Percentiles rank a stretch among this genome's conserved stretches.
These are phyloP conservation scores for Coprinellus micaceus DNA, from an alignment of 768 basidiomycete species.

Conservation along the genomic window DNA sequence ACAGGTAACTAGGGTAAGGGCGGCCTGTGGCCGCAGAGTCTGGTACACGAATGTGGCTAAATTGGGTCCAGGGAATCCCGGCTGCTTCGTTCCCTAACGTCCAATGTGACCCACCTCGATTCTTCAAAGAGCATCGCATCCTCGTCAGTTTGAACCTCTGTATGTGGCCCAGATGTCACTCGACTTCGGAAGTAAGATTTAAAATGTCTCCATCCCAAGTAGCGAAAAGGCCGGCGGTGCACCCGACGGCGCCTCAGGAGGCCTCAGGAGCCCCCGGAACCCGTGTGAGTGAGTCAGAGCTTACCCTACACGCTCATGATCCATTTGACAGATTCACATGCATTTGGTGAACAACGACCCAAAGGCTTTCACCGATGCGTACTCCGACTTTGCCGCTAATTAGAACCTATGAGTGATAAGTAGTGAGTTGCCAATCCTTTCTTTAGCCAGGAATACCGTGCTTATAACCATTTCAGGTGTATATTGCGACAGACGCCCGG, in stretches of 20 bases:
- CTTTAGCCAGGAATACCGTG: too few relatives aligned
- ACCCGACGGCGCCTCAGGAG: too few relatives aligned
- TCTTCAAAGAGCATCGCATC: slow-evolving; percentile 9
- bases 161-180: neutral
- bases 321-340: too few relatives aligned
- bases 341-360: slow-evolving; percentile 64
- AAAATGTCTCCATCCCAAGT: slow-evolving; percentile 18
- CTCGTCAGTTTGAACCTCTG: slow-evolving; percentile 9
- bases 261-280: too few relatives aligned
- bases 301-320: too few relatives aligned
- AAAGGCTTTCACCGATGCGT: slow-evolving; percentile 56
- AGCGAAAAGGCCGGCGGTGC: slow-evolving; percentile 68
- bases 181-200: neutral
- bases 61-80: slow-evolving; percentile 2
- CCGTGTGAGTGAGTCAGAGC: too few relatives aligned
- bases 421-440: too few relatives aligned
- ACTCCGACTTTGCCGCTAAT: slow-evolving; percentile 64
- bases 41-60: neutral
- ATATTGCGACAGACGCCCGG: too few relatives aligned
- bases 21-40: too few relatives aligned
- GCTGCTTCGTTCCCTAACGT: slow-evolving; percentile 11
- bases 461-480: too few relatives aligned
- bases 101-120: slow-evolving; percentile 1
- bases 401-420: slow-evolving; percentile 27
- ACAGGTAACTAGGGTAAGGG: slow-evolving; percentile 54